Conservation (phyloP, 129 eudicot species). For the Erigeron canadensis region DNA sequence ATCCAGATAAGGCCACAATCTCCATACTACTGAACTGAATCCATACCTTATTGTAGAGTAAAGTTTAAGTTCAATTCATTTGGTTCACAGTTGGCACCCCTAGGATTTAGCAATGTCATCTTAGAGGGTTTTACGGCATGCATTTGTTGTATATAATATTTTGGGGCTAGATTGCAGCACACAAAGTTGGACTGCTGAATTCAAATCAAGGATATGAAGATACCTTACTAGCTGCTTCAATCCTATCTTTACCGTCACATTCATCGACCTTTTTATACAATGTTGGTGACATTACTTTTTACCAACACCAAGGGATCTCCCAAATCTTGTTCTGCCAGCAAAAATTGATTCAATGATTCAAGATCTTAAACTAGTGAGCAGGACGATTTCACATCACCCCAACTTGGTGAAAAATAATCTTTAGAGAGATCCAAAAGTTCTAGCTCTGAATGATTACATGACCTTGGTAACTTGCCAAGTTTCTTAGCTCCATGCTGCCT, state of each 20-base stretch:
- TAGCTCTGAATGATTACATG: neutral
- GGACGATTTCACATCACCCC: constrained; percentile 20
- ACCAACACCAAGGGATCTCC: constrained; percentile 16
- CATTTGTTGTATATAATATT: too few species aligned
- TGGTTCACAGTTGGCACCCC: neutral
- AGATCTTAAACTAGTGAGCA: constrained; percentile 6
- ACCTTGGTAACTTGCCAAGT: neutral
- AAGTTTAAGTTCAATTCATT: too few species aligned
- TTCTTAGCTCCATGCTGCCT: constrained; percentile 23
- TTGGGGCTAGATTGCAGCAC: neutral
- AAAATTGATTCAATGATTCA: constrained; percentile 21
- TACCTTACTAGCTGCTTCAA: constrained; percentile 24
- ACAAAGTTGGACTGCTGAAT: neutral
- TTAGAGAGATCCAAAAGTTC: constrained; percentile 10
- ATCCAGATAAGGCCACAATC: too few species aligned
- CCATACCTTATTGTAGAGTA: too few species aligned
- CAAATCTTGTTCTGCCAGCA: too few species aligned
- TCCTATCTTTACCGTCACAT: constrained; percentile 17
- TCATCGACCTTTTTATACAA: neutral
- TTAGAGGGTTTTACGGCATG: neutral
- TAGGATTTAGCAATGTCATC: too few species aligned
- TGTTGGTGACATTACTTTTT: neutral
- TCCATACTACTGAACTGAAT: too few species aligned
- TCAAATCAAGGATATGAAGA: constrained; percentile 5
- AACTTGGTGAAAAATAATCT: neutral